Percentiles rank a stretch among this genome's conserved stretches.
These are phyloP conservation scores for Hirschioporus abietinus DNA, from an alignment of 768 basidiomycete genomes.

Conservation along the genomic window DNA sequence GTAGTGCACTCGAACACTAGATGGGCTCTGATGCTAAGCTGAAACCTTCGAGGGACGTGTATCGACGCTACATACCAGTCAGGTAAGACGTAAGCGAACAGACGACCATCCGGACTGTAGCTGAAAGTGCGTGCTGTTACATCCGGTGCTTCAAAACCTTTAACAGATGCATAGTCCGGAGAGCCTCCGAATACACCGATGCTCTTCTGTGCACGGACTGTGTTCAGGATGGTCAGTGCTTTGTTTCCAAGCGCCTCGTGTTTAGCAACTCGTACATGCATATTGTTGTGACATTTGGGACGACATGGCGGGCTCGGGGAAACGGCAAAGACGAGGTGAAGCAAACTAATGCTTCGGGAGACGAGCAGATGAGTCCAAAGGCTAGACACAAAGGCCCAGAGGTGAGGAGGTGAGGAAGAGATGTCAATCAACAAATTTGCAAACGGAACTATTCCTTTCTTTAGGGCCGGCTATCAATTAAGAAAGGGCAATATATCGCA, in stretches of 20 bases:
- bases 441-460: not conserved
- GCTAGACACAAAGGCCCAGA: conserved; percentile 8
- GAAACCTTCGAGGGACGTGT: conserved; percentile 13
- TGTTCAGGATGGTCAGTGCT: conserved; percentile 1
- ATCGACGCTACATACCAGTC: conserved; percentile 51
- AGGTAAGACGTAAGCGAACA: conserved; percentile 81
- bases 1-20: conserved; percentile 72
- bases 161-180: conserved; percentile 64
- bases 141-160: conserved; percentile 62
- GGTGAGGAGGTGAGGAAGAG: conserved; percentile 21
- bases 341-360: conserved; percentile 78
- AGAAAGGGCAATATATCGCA: no score
- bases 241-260: not conserved
- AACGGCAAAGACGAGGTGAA: conserved; percentile 35
- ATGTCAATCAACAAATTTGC: not conserved
- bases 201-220: conserved; percentile 93
- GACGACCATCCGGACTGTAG: conserved; percentile 83
- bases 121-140: conserved; percentile 67
- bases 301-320: conserved; percentile 43
- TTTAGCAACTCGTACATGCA: conserved; percentile 56
- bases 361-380: not conserved
- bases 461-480: not conserved
- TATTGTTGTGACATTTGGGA: conserved; percentile 77
- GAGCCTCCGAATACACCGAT: conserved; percentile 80
- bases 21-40: conserved; percentile 5